Evolutionary conservation across 176 grass and related monocot species (phyloP).

Genomic region (Bolboschoenus planiculmis): DNA sequence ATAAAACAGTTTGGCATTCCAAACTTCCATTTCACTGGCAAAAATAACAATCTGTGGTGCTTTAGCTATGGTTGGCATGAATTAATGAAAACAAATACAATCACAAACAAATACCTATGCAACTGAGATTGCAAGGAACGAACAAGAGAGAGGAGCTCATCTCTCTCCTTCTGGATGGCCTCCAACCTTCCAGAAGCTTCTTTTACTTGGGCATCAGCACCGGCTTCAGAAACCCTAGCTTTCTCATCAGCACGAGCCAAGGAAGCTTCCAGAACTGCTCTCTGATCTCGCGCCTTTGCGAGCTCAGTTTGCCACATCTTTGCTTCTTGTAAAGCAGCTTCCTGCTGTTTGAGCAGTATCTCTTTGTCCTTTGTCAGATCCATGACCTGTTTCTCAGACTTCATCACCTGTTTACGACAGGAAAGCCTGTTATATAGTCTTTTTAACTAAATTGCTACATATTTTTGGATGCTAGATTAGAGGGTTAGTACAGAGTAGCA

Average conservation of each 20-base stretch:
- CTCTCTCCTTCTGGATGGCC: conserved; percentile 54
- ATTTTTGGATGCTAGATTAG: not conserved
- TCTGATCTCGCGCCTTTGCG: conserved; percentile 88
- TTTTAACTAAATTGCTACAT: not conserved
- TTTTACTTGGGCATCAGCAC: conserved; percentile 51
- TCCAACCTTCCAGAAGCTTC: conserved; percentile 57
- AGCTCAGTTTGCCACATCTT: conserved; percentile 91
- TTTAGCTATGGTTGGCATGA: not conserved
- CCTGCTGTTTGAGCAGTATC: conserved; percentile 71
- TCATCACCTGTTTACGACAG: conserved; percentile 37
- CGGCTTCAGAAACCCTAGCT: conserved; percentile 55
- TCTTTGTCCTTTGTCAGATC: conserved; percentile 67
- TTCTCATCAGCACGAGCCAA: conserved; percentile 77
- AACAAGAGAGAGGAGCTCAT: conserved; percentile 67
- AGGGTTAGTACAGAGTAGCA: not conserved
- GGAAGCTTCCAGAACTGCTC: conserved; percentile 79
- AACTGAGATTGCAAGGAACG: conserved; percentile 72
- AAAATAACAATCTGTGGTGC: not conserved
- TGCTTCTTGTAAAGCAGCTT: conserved; percentile 70
- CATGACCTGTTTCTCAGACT: conserved; percentile 76
- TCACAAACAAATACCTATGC: conserved; percentile 48
- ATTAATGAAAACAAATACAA: not conserved
- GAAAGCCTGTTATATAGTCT: not conserved
- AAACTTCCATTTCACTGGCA: not conserved
- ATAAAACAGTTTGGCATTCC: not conserved